Percentiles rank a stretch among this genome's conserved stretches.
phyloP scores from a whole-genome alignment of 805 yeast genomes.

The Lachancea sp. region DNA sequence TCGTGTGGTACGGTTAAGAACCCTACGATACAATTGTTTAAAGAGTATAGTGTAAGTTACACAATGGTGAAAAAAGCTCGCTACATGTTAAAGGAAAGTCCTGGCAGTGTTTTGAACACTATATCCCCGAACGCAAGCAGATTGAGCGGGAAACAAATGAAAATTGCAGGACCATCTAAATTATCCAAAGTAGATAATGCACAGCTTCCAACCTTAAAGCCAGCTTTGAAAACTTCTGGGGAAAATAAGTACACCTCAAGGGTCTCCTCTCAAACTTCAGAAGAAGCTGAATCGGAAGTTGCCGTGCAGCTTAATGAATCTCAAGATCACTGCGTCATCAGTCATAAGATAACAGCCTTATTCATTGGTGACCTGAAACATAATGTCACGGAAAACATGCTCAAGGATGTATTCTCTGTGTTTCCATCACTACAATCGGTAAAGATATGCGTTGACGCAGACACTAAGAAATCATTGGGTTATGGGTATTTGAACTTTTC shows the following conservation, averaged over 20 bases:
- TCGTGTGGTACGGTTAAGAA: background rate
- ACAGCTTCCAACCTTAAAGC: no score
- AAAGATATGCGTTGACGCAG: slow-evolving; percentile 52
- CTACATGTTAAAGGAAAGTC: background rate
- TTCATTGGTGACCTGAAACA: slow-evolving; percentile 60
- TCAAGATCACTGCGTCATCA: slow-evolving; percentile 1
- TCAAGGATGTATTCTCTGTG: slow-evolving; percentile 39
- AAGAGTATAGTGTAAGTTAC: background rate
- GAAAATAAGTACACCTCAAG: background rate
- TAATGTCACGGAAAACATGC: slow-evolving; percentile 42
- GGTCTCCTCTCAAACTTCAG: slow-evolving; percentile 2
- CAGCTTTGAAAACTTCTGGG: background rate
- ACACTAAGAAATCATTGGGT: slow-evolving; percentile 53
- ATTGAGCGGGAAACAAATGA: background rate
- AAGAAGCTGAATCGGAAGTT: slow-evolving; percentile 1
- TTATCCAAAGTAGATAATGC: background rate
- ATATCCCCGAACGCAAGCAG: slow-evolving; percentile 5
- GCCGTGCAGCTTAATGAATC: slow-evolving; percentile 1
- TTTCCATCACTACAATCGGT: slow-evolving; percentile 47
- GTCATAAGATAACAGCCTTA: slow-evolving; percentile 31
- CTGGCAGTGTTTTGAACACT: slow-evolving; percentile 2
- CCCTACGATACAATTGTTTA: no score
- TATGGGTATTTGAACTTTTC: slow-evolving; percentile 68
- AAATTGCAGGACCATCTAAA: background rate
- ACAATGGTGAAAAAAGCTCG: background rate